Conservation (phyloP, 768 basidiomycete species). For the Kockovaella imperatae region DNA sequence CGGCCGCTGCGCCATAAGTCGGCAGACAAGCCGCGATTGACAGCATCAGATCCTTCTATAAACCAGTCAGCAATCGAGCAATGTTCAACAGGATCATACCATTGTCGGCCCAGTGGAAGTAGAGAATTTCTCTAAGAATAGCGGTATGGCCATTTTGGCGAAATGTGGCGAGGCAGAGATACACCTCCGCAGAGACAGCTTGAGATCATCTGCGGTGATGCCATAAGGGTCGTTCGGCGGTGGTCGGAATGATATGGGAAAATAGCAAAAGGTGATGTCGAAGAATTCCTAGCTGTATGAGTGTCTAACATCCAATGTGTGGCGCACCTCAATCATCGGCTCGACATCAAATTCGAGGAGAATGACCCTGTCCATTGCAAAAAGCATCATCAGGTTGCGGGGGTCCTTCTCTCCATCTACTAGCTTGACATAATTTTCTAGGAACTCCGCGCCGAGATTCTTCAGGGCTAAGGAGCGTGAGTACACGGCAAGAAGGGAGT, state of each 20-base stretch:
- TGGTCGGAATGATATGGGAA: conserved; percentile 92
- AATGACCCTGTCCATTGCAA: conserved; percentile 77
- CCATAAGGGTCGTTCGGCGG: conserved; percentile 90
- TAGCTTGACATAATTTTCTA: conserved; percentile 66
- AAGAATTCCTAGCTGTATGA: conserved; percentile 61
- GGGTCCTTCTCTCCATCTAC: conserved; percentile 97
- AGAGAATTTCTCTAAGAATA: conserved; percentile 85
- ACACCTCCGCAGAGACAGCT: conserved; percentile 56
- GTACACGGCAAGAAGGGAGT: not conserved
- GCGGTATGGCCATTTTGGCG: conserved; percentile 71
- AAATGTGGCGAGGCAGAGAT: conserved; percentile 72
- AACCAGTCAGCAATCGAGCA: not conserved
- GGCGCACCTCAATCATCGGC: conserved; percentile 64
- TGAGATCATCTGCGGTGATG: conserved; percentile 80
- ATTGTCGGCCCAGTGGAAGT: conserved; percentile 75
- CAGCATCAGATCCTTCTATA: conserved; percentile 76
- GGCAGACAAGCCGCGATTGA: conserved; percentile 71
- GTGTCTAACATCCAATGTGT: not conserved
- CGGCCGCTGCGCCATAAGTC: conserved; percentile 64
- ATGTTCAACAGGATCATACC: conserved; percentile 47
- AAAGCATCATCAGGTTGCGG: conserved; percentile 80
- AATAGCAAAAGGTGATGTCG: conserved; percentile 95
- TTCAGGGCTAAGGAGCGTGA: conserved; percentile 54
- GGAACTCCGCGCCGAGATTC: conserved; percentile 62
- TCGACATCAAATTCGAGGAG: conserved; percentile 78